Conservation (phyloP, 768 basidiomycete genomes). For the Lyophyllum decastes region DNA sequence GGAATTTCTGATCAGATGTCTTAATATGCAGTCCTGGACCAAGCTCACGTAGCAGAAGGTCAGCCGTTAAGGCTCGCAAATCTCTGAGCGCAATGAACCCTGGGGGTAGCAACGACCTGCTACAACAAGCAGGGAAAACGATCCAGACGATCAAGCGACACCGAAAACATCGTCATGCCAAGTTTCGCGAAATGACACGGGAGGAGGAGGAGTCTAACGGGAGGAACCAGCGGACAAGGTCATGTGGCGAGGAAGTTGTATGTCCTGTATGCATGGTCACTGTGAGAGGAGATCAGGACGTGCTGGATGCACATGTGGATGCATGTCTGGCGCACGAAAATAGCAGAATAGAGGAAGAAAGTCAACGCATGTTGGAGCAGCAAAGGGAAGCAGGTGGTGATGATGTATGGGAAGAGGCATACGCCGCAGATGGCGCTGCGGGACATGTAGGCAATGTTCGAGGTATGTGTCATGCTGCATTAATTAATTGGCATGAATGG, state of each 20-base stretch:
- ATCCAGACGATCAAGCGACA: conserved; percentile 66
- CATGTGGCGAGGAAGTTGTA: conserved; percentile 42
- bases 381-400: conserved; percentile 29
- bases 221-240: conserved; percentile 28
- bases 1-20: background rate
- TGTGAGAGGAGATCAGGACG: conserved; percentile 68
- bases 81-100: conserved; percentile 28
- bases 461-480: conserved; percentile 33
- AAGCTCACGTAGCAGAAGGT: conserved; percentile 38
- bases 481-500: background rate
- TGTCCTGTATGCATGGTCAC: conserved; percentile 70
- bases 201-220: conserved; percentile 53
- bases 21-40: conserved; percentile 28
- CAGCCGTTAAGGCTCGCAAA: conserved; percentile 41
- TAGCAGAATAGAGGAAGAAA: conserved; percentile 42
- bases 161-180: conserved; percentile 67
- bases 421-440: conserved; percentile 29
- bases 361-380: conserved; percentile 34
- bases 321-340: conserved; percentile 67
- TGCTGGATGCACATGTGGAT: conserved; percentile 81
- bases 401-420: conserved; percentile 28
- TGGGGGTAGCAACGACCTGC: conserved; percentile 23
- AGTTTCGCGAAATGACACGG: conserved; percentile 65
- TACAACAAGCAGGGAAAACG: conserved; percentile 50
- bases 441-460: conserved; percentile 50